Percentiles rank a stretch among this genome's conserved stretches.
These are phyloP conservation scores for Lophiostoma macrostomum DNA, from an alignment of 495 filamentous ascomycete species.

Conservation along the genomic window DNA sequence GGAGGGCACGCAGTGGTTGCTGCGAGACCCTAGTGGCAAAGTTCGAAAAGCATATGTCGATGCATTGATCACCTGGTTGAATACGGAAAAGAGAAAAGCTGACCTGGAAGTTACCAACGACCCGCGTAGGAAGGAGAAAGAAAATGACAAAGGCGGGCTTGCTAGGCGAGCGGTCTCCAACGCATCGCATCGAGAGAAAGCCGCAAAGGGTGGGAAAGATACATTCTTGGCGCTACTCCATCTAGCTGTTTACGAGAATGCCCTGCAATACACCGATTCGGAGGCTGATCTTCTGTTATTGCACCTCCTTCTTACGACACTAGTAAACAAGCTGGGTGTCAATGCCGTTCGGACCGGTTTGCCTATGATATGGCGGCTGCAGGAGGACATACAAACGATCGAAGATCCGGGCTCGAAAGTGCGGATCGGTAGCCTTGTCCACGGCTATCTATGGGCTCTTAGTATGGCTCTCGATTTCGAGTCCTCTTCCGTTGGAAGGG, in stretches of 20 bases:
- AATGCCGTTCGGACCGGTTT: constrained; percentile 75
- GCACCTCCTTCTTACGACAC: constrained; percentile 67
- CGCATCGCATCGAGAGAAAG: constrained; percentile 61
- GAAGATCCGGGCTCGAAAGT: constrained; percentile 63
- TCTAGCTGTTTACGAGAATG: constrained; percentile 81
- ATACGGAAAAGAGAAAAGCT: constrained; percentile 67
- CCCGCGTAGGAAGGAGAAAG: constrained; percentile 39
- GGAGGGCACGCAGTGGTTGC: constrained; percentile 88
- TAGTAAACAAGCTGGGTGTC: constrained; percentile 75
- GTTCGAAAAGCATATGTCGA: constrained; percentile 82
- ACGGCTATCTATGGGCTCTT: constrained; percentile 81
- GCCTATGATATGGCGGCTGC: constrained; percentile 83
- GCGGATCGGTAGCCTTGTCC: constrained; percentile 75
- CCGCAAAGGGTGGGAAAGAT: constrained; percentile 53
- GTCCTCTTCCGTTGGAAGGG: constrained; percentile 58
- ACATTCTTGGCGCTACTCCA: constrained; percentile 82
- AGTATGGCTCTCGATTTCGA: constrained; percentile 77
- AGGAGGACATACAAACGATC: constrained; percentile 72
- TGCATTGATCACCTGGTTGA: constrained; percentile 76
- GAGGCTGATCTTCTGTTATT: constrained; percentile 71
- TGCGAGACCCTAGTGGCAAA: constrained; percentile 69
- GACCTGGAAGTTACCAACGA: constrained; percentile 64
- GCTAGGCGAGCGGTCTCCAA: constrained; percentile 68
- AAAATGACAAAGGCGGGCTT: constrained; percentile 43
- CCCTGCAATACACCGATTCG: constrained; percentile 63